Base-by-base conservation (phyloP, 805 yeast species). In the Yueomyces sp. region DNA sequence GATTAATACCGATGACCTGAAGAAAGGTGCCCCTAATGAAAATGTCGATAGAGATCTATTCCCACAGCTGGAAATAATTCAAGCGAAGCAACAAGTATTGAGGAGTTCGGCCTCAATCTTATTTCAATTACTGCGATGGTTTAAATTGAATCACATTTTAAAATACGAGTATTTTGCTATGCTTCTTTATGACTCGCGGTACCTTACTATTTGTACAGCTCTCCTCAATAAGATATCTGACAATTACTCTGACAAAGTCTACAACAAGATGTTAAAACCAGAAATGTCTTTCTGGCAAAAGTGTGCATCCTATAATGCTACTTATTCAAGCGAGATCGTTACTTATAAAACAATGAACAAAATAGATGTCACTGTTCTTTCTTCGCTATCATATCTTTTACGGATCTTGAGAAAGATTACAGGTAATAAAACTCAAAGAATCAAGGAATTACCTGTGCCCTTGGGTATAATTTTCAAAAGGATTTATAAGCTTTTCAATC, bases 91-190 rank as follows among this genome's bases (percentile, higher is more conserved):
- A 51, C 62, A 76, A 3, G 65, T 79, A 1, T 53, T 81, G 42
- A 81, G 79, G 50, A 73, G 80, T 3, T 64, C 80, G 2, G 66
- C 81, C 0, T 73, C 74, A 2, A 70, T 77, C 1, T 44, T 85
- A 1, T 51, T 64, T 8, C 52, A 75, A 26, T 55, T 92, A 26
- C 56, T 81, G 33, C 73, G 72, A 52, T 88, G 96, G 96, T 81
- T 85, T 57, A 84, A 83, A 55, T 59, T 72, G 7, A 81, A 77
- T 39, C 96, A 92, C 57, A 65, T 86, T 2, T 59, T 88, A 49
- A 88, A 90, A 58, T 79, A 72, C 57, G 94, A 86, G 57, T 84
- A 80, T 52, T 64, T 90, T 11, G 60, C 81, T 5, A 73, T 84
- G 0, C 57, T 88, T 38, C 59, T 92, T 28, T 83, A 81, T 59